phyloP scores from a whole-genome alignment of 176 grass and related monocot genomes.

The Tillandsia leiboldiana region DNA sequence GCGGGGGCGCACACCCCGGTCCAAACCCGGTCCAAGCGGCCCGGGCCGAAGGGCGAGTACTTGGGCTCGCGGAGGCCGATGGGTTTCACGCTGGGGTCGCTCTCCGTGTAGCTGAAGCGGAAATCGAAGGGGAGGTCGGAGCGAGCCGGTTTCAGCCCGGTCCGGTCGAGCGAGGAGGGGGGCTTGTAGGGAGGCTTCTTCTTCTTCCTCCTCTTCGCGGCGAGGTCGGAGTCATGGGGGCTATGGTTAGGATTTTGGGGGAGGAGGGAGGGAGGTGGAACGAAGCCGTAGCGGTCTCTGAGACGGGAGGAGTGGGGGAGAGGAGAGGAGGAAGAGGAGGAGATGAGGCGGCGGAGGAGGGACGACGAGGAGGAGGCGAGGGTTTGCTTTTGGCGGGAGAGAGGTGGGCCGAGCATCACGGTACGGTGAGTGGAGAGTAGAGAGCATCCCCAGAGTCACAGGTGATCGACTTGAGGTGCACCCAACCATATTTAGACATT shows the following conservation, averaged over 20 bases:
- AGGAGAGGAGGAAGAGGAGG: constrained; percentile 1
- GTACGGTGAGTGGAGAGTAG: not conserved
- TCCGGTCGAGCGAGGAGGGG: constrained; percentile 37
- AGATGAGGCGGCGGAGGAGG: constrained; percentile 18
- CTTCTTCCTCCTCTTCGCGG: constrained; percentile 27
- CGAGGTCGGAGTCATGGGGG: not conserved
- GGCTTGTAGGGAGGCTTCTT: constrained; percentile 44
- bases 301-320: constrained; percentile 28
- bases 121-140: constrained; percentile 84
- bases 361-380: constrained; percentile 27
- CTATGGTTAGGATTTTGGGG: constrained; percentile 11
- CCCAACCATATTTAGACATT: no score
- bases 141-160: constrained; percentile 27
- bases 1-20: constrained; percentile 68
- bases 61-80: constrained; percentile 79
- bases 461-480: no score
- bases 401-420: constrained; percentile 13
- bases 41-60: constrained; percentile 89
- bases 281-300: constrained; percentile 66
- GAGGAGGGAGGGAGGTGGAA: constrained; percentile 37
- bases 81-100: constrained; percentile 38
- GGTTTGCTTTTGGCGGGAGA: constrained; percentile 20
- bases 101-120: constrained; percentile 93
- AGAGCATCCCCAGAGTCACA: not conserved
- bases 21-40: constrained; percentile 74